Conservation (phyloP, 2,329 filamentous ascomycete species). For the Colletotrichum sp. region DNA sequence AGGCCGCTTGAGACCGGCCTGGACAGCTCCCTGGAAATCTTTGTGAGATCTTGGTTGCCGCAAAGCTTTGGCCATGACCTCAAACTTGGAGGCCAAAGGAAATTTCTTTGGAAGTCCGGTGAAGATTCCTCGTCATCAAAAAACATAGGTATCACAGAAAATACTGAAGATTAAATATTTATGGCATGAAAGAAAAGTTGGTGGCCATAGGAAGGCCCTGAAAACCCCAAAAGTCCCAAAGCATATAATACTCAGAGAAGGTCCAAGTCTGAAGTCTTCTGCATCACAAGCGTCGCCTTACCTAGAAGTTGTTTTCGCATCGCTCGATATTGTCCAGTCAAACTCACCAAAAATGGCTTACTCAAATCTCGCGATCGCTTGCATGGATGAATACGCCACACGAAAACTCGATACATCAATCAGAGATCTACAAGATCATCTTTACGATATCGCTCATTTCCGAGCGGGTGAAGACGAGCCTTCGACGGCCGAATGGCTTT, state of each 20-base stretch:
- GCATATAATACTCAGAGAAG: background rate
- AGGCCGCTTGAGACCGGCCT: background rate
- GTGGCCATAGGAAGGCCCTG: rapidly evolving
- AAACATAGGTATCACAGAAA: background rate
- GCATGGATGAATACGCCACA: background rate
- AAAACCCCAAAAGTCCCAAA: background rate
- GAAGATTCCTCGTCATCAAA: background rate
- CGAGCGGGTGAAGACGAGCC: background rate
- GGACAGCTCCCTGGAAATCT: background rate
- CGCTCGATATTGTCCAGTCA: background rate
- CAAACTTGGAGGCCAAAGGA: background rate
- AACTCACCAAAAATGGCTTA: background rate
- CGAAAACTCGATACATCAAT: background rate
- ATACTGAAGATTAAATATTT: background rate
- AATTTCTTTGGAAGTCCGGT: background rate
- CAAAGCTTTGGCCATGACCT: background rate
- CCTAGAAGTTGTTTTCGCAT: background rate
- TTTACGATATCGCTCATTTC: background rate
- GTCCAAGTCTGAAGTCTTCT: background rate
- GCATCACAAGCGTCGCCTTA: background rate
- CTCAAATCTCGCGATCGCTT: background rate
- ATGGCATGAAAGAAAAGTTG: background rate
- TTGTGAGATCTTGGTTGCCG: background rate
- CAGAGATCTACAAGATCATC: background rate
- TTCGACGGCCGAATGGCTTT: background rate